phyloP scores from a whole-genome alignment of 768 basidiomycete genomes.

The Serendipita sp. region DNA sequence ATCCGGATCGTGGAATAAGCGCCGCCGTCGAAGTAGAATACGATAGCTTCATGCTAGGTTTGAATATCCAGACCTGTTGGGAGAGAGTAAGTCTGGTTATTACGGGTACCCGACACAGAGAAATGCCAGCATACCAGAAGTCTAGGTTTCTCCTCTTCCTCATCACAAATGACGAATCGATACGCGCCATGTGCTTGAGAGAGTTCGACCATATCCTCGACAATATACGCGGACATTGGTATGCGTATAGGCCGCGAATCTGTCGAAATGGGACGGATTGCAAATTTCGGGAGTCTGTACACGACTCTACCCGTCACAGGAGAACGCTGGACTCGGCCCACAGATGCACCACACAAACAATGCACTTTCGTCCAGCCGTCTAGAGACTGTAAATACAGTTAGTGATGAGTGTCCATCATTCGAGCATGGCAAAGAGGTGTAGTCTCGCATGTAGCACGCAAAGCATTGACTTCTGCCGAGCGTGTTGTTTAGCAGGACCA shows the following conservation, averaged over 20 bases:
- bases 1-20: constrained; percentile 42
- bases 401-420: constrained; percentile 12
- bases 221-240: constrained; percentile 75
- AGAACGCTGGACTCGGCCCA: constrained; percentile 54
- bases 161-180: constrained; percentile 76
- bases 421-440: constrained; percentile 31
- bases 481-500: constrained; percentile 72
- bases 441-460: constrained; percentile 80
- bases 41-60: constrained; percentile 67
- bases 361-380: constrained; percentile 50
- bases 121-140: constrained; percentile 38
- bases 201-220: constrained; percentile 82
- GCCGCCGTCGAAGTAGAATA: constrained; percentile 44
- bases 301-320: constrained; percentile 23
- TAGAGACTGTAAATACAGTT: constrained; percentile 25
- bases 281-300: constrained; percentile 70
- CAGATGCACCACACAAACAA: constrained; percentile 70
- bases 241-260: constrained; percentile 33
- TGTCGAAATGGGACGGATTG: constrained; percentile 53
- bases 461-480: constrained; percentile 46
- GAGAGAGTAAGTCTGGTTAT: neutral
- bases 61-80: constrained; percentile 82
- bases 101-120: constrained; percentile 16
- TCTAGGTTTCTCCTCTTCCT: constrained; percentile 64
- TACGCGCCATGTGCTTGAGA: constrained; percentile 87